Base-by-base conservation (phyloP, 805 yeast genomes). In the Sugiyamaella chiloensis region DNA sequence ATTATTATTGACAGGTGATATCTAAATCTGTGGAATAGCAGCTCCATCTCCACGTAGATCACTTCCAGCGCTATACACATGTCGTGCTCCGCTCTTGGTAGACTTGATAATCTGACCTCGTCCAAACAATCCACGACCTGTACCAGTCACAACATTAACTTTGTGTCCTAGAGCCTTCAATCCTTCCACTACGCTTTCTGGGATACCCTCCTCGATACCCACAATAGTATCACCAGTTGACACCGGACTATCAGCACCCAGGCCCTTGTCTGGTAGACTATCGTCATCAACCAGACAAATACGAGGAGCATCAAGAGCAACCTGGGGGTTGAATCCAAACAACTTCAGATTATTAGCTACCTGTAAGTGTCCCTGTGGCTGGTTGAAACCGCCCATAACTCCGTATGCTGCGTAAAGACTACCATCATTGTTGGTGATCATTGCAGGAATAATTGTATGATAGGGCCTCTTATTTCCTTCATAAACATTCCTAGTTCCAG, bases 41-140 rank as follows among this genome's bases (percentile, higher is more conserved):
- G 85, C 84, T 5, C 95, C 95, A 62, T 86, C 95, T n/a, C 90
- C 95, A 45, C 95, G 72, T n/a, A 72, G 75, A 55, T 86, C 95
- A 46, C 85, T 78, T 1, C 95, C 95, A 8, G 79, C 95, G 32
- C 82, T 69, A 61, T 78, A 82, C 1, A 81, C 72, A 31, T 75
- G 62, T 11, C 60, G 55, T 1, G 75, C 78, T 21, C 65, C 57
- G n/a, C 64, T 61, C 32, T 52, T 53, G 29, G 57, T 59, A 19
- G 70, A 61, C 58, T 72, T 73, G 49, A 86, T 84, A 42, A 87
- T 76, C 62, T 87, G 95, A 3, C 90, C 91, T 49, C 90, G 54
- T 5, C 66, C 64, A 48, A 63, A 63, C 24, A 55, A 46, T 26
- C 53, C 40, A 20, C 56, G 14, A 64, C 60, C 56, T 85, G 68